Evolutionary conservation across 352 stramenopile genomes (phyloP), one percentile per base, ranked within the genome.

Genomic region (Phytophthora cajani): DNA sequence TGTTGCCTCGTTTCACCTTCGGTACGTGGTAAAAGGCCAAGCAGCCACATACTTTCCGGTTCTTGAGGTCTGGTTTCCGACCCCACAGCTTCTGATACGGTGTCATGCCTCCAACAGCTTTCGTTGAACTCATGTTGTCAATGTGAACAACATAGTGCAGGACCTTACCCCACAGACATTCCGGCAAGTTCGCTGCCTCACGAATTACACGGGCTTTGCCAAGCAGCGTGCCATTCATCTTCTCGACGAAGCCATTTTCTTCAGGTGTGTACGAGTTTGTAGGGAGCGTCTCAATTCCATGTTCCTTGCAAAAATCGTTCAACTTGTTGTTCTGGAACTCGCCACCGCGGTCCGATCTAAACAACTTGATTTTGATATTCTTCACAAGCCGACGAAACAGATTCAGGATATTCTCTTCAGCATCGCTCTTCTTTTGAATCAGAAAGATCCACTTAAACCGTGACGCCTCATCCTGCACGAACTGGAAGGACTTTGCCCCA

Each of bases 371-470:
- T 0, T 42, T 42, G 36, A 42, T 8, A 11, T 42, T 11, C 12
- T 17, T 42, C 36, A 42, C 36, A 17, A 42, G 12, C 0, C 5
- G 36, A 6, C 12, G 36, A 1, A 42, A 42, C 36, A 42, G 36
- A 42, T 42, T 42, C 36, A 42, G 14, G 1, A 42, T 42, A 2
- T 42, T 42, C 11, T 16, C 36, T 16, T 17, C 11, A 42, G 36
- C 36, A 6, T 42, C 36, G 36, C 36, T 27, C 17, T 67, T 67
- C 16, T 62, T 40, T 6, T 67, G 62, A 7, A 58, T 0, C 1
- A 32, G 33, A 14, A 23, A 72, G 1, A 23, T 19, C 58, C 58
- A 68, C 21, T 72, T 67, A n/a, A 55, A 72, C 0, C 65, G 23
- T 2, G 65, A 68, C 0, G 27, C 52, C 30, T 72, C 58, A 7